These are phyloP conservation scores for Sporobolomyces roseus DNA, from an alignment of 768 basidiomycete genomes.

Conservation along the genomic window DNA sequence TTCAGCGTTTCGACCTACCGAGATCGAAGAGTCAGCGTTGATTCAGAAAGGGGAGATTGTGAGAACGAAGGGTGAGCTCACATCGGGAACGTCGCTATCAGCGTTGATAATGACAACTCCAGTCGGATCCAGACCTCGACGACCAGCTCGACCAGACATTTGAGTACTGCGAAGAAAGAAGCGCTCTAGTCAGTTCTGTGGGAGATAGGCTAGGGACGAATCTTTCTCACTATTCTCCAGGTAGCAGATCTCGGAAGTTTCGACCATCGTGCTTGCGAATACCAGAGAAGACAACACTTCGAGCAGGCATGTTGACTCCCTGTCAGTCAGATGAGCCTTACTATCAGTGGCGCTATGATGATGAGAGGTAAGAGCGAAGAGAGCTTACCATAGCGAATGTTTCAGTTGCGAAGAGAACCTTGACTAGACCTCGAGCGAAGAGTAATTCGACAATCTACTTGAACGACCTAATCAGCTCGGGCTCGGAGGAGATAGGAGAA, in stretches of 20 bases:
- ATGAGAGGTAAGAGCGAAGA: background rate
- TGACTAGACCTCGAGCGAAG: constrained; percentile 91
- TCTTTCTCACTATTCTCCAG: constrained; percentile 54
- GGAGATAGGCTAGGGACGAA: background rate
- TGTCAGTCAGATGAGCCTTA: constrained; percentile 46
- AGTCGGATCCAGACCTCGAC: constrained; percentile 88
- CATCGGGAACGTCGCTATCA: constrained; percentile 80
- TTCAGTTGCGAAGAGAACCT: constrained; percentile 95
- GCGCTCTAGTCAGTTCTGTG: constrained; percentile 35
- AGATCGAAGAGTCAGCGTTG: constrained; percentile 17
- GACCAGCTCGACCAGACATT: constrained; percentile 97
- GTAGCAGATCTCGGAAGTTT: constrained; percentile 80
- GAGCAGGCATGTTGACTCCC: constrained; percentile 99
- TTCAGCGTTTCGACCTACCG: constrained; percentile 66
- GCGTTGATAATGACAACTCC: constrained; percentile 91
- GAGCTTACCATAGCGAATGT: constrained; percentile 91
- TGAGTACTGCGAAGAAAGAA: constrained; percentile 75
- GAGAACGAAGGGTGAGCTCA: constrained; percentile 48
- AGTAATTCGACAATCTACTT: constrained; percentile 94
- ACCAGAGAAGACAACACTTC: constrained; percentile 91
- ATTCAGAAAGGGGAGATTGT: too few relatives aligned
- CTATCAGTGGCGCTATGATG: background rate
- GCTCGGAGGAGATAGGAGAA: too few relatives aligned
- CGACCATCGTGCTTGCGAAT: constrained; percentile 94
- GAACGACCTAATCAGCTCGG: too few relatives aligned